These are phyloP conservation scores for Annulohypoxylon nitens DNA, from an alignment of 495 filamentous ascomycete genomes.

Conservation along the genomic window DNA sequence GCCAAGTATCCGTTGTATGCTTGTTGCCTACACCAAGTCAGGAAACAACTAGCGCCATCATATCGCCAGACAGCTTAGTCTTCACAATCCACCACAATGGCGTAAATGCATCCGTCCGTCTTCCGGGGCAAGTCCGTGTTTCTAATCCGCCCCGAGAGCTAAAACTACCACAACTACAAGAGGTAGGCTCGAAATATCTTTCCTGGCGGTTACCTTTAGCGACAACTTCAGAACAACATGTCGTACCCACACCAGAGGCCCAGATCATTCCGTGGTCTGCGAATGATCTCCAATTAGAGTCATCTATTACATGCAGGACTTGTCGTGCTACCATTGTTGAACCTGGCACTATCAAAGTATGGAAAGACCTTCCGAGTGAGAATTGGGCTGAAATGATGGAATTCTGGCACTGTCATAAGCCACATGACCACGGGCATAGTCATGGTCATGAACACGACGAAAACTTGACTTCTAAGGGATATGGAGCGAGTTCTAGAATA, in stretches of 20 bases:
- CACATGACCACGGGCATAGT: slow-evolving; percentile 59
- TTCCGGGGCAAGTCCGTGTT: slow-evolving; percentile 72
- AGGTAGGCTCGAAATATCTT: slow-evolving; percentile 59
- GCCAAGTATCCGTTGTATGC: slow-evolving; percentile 81
- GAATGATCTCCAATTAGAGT: slow-evolving; percentile 64
- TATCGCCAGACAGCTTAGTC: slow-evolving; percentile 64
- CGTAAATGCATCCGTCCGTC: slow-evolving; percentile 66
- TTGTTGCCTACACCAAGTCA: slow-evolving; percentile 68
- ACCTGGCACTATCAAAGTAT: slow-evolving; percentile 63
- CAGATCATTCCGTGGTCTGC: slow-evolving; percentile 78
- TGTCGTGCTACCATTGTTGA: slow-evolving; percentile 67
- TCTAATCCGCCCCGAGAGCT: slow-evolving; percentile 52
- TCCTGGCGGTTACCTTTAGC: slow-evolving; percentile 77
- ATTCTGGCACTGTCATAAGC: slow-evolving; percentile 99
- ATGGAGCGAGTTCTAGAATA: slow-evolving; percentile 79
- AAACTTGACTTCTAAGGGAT: slow-evolving; percentile 72
- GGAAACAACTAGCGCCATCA: slow-evolving; percentile 59
- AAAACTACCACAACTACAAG: slow-evolving; percentile 25
- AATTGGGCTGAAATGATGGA: slow-evolving; percentile 99
- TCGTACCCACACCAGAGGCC: slow-evolving; percentile 34
- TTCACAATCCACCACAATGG: slow-evolving; percentile 69
- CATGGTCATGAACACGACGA: slow-evolving; percentile 54
- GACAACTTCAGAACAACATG: slow-evolving; percentile 20
- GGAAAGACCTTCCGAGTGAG: slow-evolving; percentile 95
- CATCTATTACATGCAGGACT: slow-evolving; percentile 71